Percentiles rank a stretch among this genome's conserved stretches.
Evolutionary conservation across 768 basidiomycete species (phyloP).

Genomic region (Lyophyllum semitale): DNA sequence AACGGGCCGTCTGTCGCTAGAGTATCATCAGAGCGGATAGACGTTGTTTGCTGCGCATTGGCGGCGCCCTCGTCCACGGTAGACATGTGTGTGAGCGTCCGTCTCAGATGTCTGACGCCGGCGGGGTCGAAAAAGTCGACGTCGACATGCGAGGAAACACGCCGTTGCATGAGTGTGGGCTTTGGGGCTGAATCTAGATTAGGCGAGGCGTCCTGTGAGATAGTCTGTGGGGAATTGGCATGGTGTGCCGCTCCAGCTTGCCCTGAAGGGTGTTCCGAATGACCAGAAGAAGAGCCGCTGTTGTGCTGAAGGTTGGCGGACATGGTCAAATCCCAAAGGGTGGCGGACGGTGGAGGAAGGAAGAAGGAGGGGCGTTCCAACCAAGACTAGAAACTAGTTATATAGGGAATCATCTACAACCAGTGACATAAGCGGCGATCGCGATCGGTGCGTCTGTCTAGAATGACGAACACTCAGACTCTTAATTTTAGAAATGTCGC

Average conservation of each 20-base stretch:
- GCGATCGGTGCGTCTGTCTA: no score
- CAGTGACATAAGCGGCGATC: constrained; percentile 15
- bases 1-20: constrained; percentile 27
- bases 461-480: no score
- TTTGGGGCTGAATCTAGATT: neutral
- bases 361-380: neutral
- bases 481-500: no score
- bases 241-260: constrained; percentile 13
- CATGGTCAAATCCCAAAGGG: neutral
- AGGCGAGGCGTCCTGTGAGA: neutral
- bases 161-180: constrained; percentile 3
- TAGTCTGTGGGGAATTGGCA: neutral
- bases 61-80: constrained; percentile 2
- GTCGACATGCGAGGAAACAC: constrained; percentile 34
- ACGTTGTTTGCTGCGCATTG: neutral
- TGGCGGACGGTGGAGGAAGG: neutral
- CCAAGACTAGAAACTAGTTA: constrained; percentile 1
- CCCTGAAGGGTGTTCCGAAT: constrained; percentile 12
- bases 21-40: constrained; percentile 25
- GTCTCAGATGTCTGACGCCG: constrained; percentile 44
- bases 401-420: constrained; percentile 2
- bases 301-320: constrained; percentile 1
- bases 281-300: constrained; percentile 12
- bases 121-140: constrained; percentile 56
- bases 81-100: constrained; percentile 34